These are phyloP conservation scores for Fusarium sp. DNA, from an alignment of 2,329 filamentous ascomycete genomes.

Conservation along the genomic window DNA sequence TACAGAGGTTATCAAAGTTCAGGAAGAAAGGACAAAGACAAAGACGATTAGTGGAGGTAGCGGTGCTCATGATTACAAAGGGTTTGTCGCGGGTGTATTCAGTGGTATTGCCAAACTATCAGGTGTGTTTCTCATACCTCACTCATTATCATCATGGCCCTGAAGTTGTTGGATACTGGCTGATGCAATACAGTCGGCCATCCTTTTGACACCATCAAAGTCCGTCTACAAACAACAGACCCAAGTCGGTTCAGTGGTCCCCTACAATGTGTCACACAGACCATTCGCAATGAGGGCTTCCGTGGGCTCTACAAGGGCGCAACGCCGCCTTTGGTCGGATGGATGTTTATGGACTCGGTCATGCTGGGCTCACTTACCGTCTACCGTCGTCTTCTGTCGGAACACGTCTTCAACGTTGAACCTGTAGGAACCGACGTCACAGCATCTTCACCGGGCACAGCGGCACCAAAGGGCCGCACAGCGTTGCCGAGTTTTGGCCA, in stretches of 20 bases:
- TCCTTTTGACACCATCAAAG: slow-evolving; percentile 96
- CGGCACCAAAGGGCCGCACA: slow-evolving; percentile 23
- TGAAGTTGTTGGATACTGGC: background rate
- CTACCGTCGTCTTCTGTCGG: slow-evolving; percentile 86
- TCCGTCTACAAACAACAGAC: slow-evolving; percentile 90
- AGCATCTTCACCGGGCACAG: slow-evolving; percentile 23
- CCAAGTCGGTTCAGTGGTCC: slow-evolving; percentile 85
- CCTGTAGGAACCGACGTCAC: slow-evolving; percentile 30
- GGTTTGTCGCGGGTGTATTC: slow-evolving; percentile 97
- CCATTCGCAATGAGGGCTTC: slow-evolving; percentile 86
- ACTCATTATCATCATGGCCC: background rate
- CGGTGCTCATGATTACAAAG: slow-evolving; percentile 76
- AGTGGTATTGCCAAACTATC: slow-evolving; percentile 91
- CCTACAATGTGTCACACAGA: slow-evolving; percentile 86
- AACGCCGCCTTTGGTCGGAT: slow-evolving; percentile 90
- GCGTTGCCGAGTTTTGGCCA: slow-evolving; percentile 83
- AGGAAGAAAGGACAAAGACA: slow-evolving; percentile 18
- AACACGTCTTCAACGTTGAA: slow-evolving; percentile 78
- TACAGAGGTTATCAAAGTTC: background rate
- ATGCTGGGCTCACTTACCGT: slow-evolving; percentile 95
- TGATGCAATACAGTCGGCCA: slow-evolving; percentile 65
- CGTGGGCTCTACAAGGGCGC: slow-evolving; percentile 93
- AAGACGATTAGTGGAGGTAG: slow-evolving; percentile 11
- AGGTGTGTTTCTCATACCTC: slow-evolving; percentile 65
- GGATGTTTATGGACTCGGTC: slow-evolving; percentile 96